Base-by-base conservation (phyloP, 352 stramenopile genomes). In the Elongisporangium senticosum region DNA sequence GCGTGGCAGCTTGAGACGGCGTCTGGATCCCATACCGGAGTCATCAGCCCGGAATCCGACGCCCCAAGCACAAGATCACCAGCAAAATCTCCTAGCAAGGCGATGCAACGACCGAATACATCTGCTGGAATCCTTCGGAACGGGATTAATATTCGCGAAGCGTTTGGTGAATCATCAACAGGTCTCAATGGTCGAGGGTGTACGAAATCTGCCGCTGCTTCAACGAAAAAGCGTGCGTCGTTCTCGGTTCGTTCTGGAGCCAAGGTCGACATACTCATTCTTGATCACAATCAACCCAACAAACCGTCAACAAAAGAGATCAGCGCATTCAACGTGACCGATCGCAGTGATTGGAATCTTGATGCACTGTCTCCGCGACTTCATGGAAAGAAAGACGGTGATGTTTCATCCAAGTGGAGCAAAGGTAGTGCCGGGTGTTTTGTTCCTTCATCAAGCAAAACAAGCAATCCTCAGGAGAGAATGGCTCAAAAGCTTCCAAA, bases 1-100 rank as follows among this genome's bases (percentile, higher is more conserved):
- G 70, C 68, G 15, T 93, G 83, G 83, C 79, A 83, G 55, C 56
- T 89, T 15, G 80, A 92, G 47, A 79, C 74, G 37, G 58, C 71
- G 4, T 69, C 66, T 22, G 68, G 71, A 1, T 79, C 71, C 0
- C 66, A 74, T 10, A 39, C 83, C 13, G 76, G 76, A 2, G 75
- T 84, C 51, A 62, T 3, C 57, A 60, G 21, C 52, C 20, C 23
- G 17, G 56, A 17, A 55, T 19, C 11, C 55, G 23, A 20, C n/a
- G 61, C 37, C 17, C 49, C 59, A 4, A 60, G 49, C 11, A 60
- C 11, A 14, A 51, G 20, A 39, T 57, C 33, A 10, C 28, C 19
- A n/a, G 26, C 51, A 40, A 23, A 51, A 20, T 39, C 48, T 51
- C 24, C 52, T 57, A 59, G 53, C 15, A 68, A 49, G 19, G 49